Evolutionary conservation across 306 rosid genomes (phyloP), one percentile per base, ranked within the genome.

Genomic region (Lathyrus aphaca): DNA sequence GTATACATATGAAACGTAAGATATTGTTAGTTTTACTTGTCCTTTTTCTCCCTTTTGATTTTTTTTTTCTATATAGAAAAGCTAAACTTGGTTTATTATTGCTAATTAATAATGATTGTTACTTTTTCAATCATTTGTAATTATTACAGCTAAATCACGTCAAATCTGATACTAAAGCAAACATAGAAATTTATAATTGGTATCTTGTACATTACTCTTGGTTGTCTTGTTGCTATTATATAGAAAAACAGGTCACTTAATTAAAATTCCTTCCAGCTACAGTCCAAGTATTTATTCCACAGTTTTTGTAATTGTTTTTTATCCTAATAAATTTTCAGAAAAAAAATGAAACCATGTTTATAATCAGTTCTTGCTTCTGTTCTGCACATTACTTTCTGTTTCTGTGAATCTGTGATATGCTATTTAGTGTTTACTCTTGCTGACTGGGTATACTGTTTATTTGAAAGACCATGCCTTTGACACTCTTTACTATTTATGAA

Each of bases 401-500:
- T 38, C 19, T 49, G 32, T 56, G 50, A 57, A 43, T 50, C 29
- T 42, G n/a, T 57, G 27, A 64, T 53, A 65, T 65, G 46, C 45
- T 61, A 35, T 35, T 35, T 35, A 35, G 39, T 35, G 25, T 39
- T 54, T 25, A 55, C 27, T 64, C 46, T 29, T 54, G 64, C 67
- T 72, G 75, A 61, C 23, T 35, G 45, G 64, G 27, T 51, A 21
- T 68, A 8, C 7, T 32, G 16, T 8, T 68, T 6, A 39, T 63
- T 56, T 59, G 4, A 14, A n/a, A 35, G 46, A 48, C 50, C 43
- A 25, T 29, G 39, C 66, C 72, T 66, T 65, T 51, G 65, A 74
- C 66, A 25, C 59, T 71, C 54, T 53, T 46, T 55, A 74, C 56
- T 63, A 57, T 58, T 73, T 77, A 10, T 83, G 53, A 76, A 90